Evolutionary conservation across 192 early-diverging fungal genomes (phyloP).

Genomic region (Spizellomyces punctatus): DNA sequence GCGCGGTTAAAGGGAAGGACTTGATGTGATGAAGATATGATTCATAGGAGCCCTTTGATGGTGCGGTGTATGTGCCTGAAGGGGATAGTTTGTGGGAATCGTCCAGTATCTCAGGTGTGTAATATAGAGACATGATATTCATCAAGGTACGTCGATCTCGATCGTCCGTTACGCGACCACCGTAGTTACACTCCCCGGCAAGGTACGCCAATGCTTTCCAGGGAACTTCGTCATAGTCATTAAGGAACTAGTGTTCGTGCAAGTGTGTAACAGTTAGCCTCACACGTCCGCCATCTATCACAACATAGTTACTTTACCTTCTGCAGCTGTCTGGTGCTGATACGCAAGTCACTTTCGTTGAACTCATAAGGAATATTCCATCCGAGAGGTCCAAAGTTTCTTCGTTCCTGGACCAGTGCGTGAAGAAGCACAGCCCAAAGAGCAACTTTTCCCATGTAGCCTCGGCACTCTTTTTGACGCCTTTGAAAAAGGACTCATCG

Average conservation of each 20-base stretch:
- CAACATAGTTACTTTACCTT: constrained; percentile 39
- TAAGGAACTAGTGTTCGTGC: constrained; percentile 46
- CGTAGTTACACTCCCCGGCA: constrained; percentile 66
- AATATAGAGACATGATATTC: constrained; percentile 52
- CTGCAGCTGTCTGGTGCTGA: constrained; percentile 60
- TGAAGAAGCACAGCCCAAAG: constrained; percentile 66
- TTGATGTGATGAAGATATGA: constrained; percentile 59
- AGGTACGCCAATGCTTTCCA: constrained; percentile 60
- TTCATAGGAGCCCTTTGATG: constrained; percentile 54
- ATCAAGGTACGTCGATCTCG: constrained; percentile 57
- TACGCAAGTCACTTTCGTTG: constrained; percentile 63
- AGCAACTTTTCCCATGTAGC: constrained; percentile 57
- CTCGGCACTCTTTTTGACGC: constrained; percentile 51
- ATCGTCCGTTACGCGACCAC: constrained; percentile 63
- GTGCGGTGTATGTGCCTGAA: constrained; percentile 56
- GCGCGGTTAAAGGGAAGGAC: constrained; percentile 53
- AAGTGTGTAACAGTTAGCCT: too few species aligned
- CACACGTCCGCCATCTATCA: too few species aligned
- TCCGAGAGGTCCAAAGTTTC: constrained; percentile 67
- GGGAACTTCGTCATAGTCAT: constrained; percentile 63
- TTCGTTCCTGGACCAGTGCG: constrained; percentile 58
- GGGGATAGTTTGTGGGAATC: constrained; percentile 50
- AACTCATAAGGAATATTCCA: constrained; percentile 72
- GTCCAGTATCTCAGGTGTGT: constrained; percentile 55
- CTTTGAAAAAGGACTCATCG: constrained; percentile 57